A percentile compares a stretch with the other conserved stretches of the same genome.
phyloP scores from a whole-genome alignment of 106 monocot genomes.

The Dendrobium chrysotoxum region DNA sequence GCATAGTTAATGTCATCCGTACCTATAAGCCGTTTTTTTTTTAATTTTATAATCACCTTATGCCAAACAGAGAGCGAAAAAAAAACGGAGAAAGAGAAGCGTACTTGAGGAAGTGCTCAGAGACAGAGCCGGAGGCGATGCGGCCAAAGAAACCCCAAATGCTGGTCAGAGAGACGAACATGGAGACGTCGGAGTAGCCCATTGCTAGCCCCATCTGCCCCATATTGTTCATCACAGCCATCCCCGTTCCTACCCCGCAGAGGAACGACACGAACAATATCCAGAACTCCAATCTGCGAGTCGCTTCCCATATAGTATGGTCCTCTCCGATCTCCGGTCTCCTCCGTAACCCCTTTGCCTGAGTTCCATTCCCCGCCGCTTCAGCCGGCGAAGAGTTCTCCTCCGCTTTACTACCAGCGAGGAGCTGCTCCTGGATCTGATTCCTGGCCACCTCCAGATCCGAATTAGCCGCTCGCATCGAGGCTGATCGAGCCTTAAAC shows the following conservation, averaged over 20 bases:
- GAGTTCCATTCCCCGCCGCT: not conserved
- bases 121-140: constrained; percentile 58
- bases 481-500: constrained; percentile 7
- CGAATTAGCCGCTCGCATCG: not conserved
- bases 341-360: not conserved
- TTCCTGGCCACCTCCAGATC: constrained; percentile 4
- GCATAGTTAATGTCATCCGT: too few species aligned
- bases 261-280: constrained; percentile 80
- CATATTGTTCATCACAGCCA: constrained; percentile 93
- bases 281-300: constrained; percentile 69
- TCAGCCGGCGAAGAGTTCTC: not conserved
- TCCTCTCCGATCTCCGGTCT: constrained; percentile 68
- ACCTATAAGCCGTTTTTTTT: not conserved
- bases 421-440: constrained; percentile 10
- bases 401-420: not conserved
- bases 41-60: not conserved
- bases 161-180: constrained; percentile 60
- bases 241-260: constrained; percentile 86
- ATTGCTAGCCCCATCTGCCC: constrained; percentile 43
- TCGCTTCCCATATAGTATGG: constrained; percentile 61
- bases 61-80: not conserved
- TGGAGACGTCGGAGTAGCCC: constrained; percentile 67
- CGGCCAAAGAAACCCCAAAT: constrained; percentile 78
- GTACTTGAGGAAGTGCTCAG: constrained; percentile 70
- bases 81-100: not conserved